These are phyloP conservation scores for Diversispora epigaea DNA, from an alignment of 192 early-diverging fungal genomes.

Conservation along the genomic window DNA sequence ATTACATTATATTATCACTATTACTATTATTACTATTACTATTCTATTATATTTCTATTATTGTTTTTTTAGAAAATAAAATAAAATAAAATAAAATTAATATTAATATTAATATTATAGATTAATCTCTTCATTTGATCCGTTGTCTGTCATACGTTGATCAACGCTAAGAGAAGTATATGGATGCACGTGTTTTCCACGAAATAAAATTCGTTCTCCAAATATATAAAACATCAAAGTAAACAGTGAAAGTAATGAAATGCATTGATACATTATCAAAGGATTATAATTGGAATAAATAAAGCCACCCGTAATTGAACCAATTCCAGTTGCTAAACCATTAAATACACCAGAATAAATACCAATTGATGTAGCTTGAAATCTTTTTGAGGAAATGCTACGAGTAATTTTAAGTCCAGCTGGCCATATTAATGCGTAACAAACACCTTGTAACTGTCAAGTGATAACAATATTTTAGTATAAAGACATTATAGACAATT, in stretches of 20 bases:
- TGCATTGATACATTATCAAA: background rate
- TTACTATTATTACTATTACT: no score
- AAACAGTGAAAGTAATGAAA: background rate
- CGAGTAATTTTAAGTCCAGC: constrained; percentile 1
- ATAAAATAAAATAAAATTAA: no score
- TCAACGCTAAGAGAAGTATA: no score
- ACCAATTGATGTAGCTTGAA: background rate
- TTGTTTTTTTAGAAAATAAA: no score
- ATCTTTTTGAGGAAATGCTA: background rate
- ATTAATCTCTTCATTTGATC: no score
- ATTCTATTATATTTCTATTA: no score
- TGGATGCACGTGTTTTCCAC: no score
- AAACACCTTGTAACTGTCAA: background rate
- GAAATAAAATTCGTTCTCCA: background rate
- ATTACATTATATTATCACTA: no score
- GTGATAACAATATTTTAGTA: background rate
- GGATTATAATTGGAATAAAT: background rate
- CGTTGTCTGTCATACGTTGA: no score
- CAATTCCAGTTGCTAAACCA: background rate
- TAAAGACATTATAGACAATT: background rate
- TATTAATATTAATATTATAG: no score
- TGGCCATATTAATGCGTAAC: background rate
- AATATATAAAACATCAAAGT: background rate
- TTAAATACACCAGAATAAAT: background rate
- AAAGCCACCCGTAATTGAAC: background rate